phyloP scores from a whole-genome alignment of 2,329 filamentous ascomycete species.

The Penicillium thymicola region DNA sequence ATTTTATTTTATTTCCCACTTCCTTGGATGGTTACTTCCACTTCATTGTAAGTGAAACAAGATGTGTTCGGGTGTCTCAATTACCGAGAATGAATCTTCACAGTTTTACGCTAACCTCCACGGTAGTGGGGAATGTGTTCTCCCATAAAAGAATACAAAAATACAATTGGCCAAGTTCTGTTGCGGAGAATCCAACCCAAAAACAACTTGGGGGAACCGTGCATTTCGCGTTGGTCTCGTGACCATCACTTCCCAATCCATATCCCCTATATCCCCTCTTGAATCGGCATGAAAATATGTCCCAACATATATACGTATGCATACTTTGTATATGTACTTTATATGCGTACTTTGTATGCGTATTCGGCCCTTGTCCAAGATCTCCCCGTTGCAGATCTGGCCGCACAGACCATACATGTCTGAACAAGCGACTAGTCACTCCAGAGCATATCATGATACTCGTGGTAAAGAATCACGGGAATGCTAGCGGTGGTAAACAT shows the following conservation, averaged over 20 bases:
- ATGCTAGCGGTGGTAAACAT: neutral
- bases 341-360: neutral
- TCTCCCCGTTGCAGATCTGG: slow-evolving; percentile 14
- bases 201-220: neutral
- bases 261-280: too few species aligned
- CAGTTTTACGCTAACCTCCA: neutral
- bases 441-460: slow-evolving; percentile 10
- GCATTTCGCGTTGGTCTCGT: neutral
- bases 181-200: neutral
- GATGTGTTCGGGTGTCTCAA: neutral
- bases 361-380: slow-evolving; percentile 8
- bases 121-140: neutral
- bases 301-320: too few species aligned
- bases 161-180: neutral
- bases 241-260: neutral
- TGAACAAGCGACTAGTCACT: slow-evolving; percentile 5
- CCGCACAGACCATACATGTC: slow-evolving; percentile 10
- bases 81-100: neutral
- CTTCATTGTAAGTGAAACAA: too few species aligned
- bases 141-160: too few species aligned
- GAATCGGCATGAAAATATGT: neutral
- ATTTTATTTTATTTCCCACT: neutral
- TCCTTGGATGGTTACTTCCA: neutral
- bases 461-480: neutral
- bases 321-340: too few species aligned